Conservation (phyloP, 2,329 filamentous ascomycete genomes). For the Penicillium sp. region DNA sequence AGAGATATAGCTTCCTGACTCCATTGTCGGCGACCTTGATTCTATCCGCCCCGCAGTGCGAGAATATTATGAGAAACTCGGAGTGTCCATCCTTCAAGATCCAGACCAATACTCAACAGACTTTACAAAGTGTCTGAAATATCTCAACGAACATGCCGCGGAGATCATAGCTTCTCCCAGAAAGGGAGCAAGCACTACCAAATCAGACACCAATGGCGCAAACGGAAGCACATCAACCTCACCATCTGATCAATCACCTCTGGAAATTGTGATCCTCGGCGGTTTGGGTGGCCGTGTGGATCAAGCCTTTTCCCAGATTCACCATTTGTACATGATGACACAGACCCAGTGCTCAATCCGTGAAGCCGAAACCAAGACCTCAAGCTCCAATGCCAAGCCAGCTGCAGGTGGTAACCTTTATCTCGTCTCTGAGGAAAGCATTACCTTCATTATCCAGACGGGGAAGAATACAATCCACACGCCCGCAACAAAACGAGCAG, state of each 20-base stretch:
- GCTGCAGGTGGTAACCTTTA: slow-evolving; percentile 61
- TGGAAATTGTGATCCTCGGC: slow-evolving; percentile 76
- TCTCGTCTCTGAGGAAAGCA: slow-evolving; percentile 75
- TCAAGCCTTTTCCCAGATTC: slow-evolving; percentile 84
- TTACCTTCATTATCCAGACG: slow-evolving; percentile 76
- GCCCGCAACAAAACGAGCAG: slow-evolving; percentile 42
- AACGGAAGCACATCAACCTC: neutral
- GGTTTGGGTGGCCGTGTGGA: slow-evolving; percentile 88
- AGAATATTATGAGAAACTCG: slow-evolving; percentile 63
- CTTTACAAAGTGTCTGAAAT: slow-evolving; percentile 77
- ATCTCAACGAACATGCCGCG: slow-evolving; percentile 48
- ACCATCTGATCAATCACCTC: slow-evolving; percentile 11
- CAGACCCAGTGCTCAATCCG: slow-evolving; percentile 35
- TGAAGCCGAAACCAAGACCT: neutral
- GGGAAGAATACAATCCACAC: slow-evolving; percentile 69
- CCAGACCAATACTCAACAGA: slow-evolving; percentile 87
- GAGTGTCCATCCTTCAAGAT: slow-evolving; percentile 66
- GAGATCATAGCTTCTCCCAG: slow-evolving; percentile 28
- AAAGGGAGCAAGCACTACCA: slow-evolving; percentile 1
- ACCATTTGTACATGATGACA: slow-evolving; percentile 67
- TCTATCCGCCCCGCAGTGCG: slow-evolving; percentile 66
- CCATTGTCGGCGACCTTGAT: slow-evolving; percentile 89
- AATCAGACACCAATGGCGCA: slow-evolving; percentile 7
- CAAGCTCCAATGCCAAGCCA: neutral
- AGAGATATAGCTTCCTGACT: slow-evolving; percentile 55